Evolutionary conservation across 495 filamentous ascomycete genomes (phyloP).

Genomic region (Oleoguttula mirabilis): DNA sequence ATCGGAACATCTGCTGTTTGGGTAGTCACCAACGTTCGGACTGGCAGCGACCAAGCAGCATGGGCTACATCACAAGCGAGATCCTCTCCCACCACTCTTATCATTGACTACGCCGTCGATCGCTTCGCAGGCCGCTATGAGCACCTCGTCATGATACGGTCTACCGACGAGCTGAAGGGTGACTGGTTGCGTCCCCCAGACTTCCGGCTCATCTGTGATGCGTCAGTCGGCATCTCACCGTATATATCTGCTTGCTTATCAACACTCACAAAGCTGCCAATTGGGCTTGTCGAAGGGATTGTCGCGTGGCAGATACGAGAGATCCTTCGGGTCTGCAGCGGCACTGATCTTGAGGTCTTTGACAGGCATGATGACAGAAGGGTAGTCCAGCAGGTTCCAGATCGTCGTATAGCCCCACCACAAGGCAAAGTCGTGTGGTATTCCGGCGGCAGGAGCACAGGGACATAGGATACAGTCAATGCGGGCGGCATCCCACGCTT

Average conservation of each 20-base stretch:
- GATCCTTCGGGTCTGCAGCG: slow-evolving; percentile 1
- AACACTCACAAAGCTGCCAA: slow-evolving; percentile 10
- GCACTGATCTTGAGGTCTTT: slow-evolving; percentile 6
- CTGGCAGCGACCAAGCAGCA: too few relatives aligned
- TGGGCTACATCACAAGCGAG: too few relatives aligned
- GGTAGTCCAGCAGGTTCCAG: slow-evolving; percentile 13
- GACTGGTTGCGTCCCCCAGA: slow-evolving; percentile 6
- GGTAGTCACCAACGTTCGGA: too few relatives aligned
- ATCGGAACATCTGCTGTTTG: too few relatives aligned
- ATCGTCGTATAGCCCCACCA: slow-evolving; percentile 12
- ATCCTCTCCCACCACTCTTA: too few relatives aligned
- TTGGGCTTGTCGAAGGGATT: slow-evolving; percentile 8
- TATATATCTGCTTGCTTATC: not conserved
- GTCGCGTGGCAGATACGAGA: slow-evolving; percentile 3
- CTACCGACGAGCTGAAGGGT: slow-evolving; percentile 10
- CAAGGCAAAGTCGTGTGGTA: slow-evolving; percentile 7
- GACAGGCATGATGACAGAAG: slow-evolving; percentile 11
- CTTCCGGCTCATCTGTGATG: slow-evolving; percentile 5
- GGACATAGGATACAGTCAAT: slow-evolving; percentile 13
- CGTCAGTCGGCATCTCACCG: too few relatives aligned
- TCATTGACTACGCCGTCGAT: slow-evolving; percentile 10
- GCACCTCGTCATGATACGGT: slow-evolving; percentile 3
- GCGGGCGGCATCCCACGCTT: slow-evolving; percentile 4
- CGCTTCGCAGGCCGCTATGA: slow-evolving; percentile 4
- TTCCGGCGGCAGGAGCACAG: slow-evolving; percentile 2